Evolutionary conservation across 2,329 filamentous ascomycete genomes (phyloP).

Genomic region (Pseudofabraea citricarpa): DNA sequence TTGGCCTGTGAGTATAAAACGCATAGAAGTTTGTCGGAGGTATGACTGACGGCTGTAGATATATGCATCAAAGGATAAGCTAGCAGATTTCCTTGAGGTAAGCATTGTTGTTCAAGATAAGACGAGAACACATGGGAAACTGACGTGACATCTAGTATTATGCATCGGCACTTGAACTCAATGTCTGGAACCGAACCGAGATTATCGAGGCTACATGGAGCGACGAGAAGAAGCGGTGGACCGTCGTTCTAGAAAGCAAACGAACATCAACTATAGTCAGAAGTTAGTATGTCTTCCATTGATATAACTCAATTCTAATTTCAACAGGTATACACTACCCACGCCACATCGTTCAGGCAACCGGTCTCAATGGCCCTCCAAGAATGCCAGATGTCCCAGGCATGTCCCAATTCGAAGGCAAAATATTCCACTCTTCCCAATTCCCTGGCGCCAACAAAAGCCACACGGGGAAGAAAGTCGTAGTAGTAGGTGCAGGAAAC

Average conservation of each 20-base stretch:
- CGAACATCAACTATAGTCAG: background rate
- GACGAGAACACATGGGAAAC: background rate
- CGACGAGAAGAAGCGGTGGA: constrained; percentile 46
- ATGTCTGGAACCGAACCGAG: constrained; percentile 55
- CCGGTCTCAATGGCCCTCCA: constrained; percentile 48
- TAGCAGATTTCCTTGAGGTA: constrained; percentile 61
- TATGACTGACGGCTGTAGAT: constrained; percentile 59
- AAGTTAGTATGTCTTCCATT: background rate
- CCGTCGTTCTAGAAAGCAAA: constrained; percentile 37
- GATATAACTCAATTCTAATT: constrained; percentile 31
- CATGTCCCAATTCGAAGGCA: constrained; percentile 50
- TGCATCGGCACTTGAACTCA: constrained; percentile 56
- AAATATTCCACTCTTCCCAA: constrained; percentile 55
- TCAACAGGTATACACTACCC: constrained; percentile 40
- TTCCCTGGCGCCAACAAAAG: constrained; percentile 46
- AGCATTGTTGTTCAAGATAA: background rate
- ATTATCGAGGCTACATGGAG: constrained; percentile 44
- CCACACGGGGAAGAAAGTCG: constrained; percentile 49
- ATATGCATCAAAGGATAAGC: constrained; percentile 66
- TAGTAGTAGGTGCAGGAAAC: constrained; percentile 64
- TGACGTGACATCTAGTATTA: constrained; percentile 37
- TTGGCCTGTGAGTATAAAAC: constrained; percentile 55
- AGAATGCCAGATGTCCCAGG: constrained; percentile 39
- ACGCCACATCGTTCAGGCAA: constrained; percentile 45
- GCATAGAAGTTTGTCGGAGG: too few species aligned